These are phyloP conservation scores for Lodderomyces parapsilosis DNA, from an alignment of 1,139 yeast genomes.

Conservation along the genomic window DNA sequence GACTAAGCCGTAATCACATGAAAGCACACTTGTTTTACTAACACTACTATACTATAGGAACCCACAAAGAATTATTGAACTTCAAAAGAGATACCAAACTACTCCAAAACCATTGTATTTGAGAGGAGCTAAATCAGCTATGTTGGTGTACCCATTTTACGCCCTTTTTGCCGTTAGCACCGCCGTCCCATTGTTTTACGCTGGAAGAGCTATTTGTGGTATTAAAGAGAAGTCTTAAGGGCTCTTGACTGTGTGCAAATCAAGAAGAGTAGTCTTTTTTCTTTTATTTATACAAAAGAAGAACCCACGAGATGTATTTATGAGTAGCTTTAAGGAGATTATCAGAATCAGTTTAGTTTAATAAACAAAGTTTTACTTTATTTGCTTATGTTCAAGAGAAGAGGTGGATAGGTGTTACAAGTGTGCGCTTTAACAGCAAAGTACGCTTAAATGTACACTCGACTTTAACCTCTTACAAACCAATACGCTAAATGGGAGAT, in stretches of 20 bases:
- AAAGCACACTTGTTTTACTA: too few species aligned
- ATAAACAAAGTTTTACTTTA: background rate
- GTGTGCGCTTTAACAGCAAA: too few species aligned
- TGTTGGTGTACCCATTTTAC: slow-evolving; percentile 84
- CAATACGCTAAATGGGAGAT: too few species aligned
- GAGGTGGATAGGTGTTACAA: too few species aligned
- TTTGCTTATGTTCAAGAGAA: background rate
- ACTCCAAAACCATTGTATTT: slow-evolving; percentile 74
- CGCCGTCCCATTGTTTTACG: slow-evolving; percentile 67
- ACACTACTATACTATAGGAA: slow-evolving; percentile 26
- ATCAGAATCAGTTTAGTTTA: background rate
- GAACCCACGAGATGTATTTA: background rate
- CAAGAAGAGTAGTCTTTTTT: too few species aligned
- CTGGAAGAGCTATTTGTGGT: slow-evolving; percentile 62
- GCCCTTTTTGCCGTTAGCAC: slow-evolving; percentile 77
- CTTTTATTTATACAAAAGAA: background rate
- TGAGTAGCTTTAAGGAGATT: background rate
- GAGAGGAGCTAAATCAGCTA: slow-evolving; percentile 73
- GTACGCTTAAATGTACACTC: too few species aligned
- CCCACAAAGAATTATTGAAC: slow-evolving; percentile 67
- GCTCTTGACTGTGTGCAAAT: too few species aligned
- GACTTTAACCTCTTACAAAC: too few species aligned
- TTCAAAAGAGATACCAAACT: slow-evolving; percentile 73
- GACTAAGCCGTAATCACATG: too few species aligned
- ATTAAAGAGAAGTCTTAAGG: slow-evolving; percentile 12